Evolutionary conservation across 2,329 filamentous ascomycete species (phyloP), one percentile per base, ranked within the genome.

Genomic region (Penicillium brasilianum): DNA sequence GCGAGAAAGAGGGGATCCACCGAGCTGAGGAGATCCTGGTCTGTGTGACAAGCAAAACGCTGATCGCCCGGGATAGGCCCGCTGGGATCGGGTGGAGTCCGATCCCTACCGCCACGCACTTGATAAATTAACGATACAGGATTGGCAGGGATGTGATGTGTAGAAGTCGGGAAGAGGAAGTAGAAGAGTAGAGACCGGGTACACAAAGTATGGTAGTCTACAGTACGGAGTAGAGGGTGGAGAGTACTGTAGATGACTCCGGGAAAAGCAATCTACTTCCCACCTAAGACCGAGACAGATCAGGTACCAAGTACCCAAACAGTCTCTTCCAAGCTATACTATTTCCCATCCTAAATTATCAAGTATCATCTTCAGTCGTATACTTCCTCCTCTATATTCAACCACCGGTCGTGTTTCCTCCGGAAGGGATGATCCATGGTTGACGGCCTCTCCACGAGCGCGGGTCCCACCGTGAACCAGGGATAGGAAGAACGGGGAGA

Each of bases 1-100:
- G 66, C 62, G 60, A 62, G 61, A 58, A 64, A 50, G 55, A 61
- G 69, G 72, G 72, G 71, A 44, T 57, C 66, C 66, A 68, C 66
- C 61, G 56, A 67, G 66, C 62, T 66, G 58, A 65, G 62, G 59
- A 53, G 50, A 68, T 67, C 65, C 66, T 67, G 65, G 66, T 68
- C 65, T 68, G 66, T 68, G 66, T 68, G 66, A 68, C 66, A 61
- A 61, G 55, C 63, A 66, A 62, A 59, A 54, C 50, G 64, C 59
- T 68, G 66, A 68, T 68, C 66, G 59, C 34, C 61, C 60, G 63
- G 63, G 65, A 65, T 65, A 65, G 57, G 60, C 62, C 60, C 60
- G 62, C 62, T 61, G 58, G 52, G 57, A 59, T 59, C 57, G 32
- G 51, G 57, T 59, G 57, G 57, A 59, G 57, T 36, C 51, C 55